These are phyloP conservation scores for Luffa aegyptiaca DNA, from an alignment of 306 rosid species.

Conservation along the genomic window DNA sequence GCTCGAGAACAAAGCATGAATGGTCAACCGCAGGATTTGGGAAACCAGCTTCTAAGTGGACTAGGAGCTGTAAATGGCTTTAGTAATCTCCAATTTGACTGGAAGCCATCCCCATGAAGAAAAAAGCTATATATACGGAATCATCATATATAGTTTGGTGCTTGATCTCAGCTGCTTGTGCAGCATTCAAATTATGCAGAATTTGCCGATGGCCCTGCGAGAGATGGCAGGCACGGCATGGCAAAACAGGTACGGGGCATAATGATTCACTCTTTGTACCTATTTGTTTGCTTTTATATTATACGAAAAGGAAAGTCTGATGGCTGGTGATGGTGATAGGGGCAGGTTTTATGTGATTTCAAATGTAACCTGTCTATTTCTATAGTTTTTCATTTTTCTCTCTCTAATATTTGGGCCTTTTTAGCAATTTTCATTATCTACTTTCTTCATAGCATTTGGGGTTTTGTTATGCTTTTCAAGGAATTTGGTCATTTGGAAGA, in stretches of 20 bases:
- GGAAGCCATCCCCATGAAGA: conserved; percentile 70
- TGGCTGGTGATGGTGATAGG: conserved; percentile 35
- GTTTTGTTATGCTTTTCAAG: background rate
- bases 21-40: conserved; percentile 71
- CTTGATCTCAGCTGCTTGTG: conserved; percentile 35
- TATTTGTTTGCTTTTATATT: conserved; percentile 50
- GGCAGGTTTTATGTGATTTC: conserved; percentile 28
- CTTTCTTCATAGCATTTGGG: conserved; percentile 1
- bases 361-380: conserved; percentile 31
- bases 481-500: background rate
- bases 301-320: conserved; percentile 45
- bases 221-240: conserved; percentile 9
- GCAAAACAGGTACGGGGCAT: conserved; percentile 34
- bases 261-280: conserved; percentile 53
- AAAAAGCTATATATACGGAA: background rate
- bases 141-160: conserved; percentile 7
- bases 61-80: conserved; percentile 76
- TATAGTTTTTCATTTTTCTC: background rate
- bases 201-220: conserved; percentile 33
- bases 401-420: background rate
- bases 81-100: conserved; percentile 78
- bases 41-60: conserved; percentile 78
- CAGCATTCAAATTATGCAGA: conserved; percentile 34
- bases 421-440: background rate
- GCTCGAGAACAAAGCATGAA: conserved; percentile 77